Conservation (phyloP, 331 rosid genomes). For the Quercus lobata region DNA sequence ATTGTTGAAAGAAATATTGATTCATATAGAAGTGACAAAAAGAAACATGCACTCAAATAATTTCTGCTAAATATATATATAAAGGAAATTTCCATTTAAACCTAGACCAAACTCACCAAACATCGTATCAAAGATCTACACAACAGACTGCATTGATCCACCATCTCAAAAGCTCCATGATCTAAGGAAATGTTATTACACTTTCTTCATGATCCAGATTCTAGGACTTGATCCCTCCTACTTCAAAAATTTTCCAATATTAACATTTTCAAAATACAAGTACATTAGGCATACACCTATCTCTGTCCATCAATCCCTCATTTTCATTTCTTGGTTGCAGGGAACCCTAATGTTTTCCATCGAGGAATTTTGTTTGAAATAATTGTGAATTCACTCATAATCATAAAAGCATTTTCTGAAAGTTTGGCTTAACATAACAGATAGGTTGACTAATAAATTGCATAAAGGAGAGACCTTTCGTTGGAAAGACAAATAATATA, state of each 20-base stretch:
- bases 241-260: not conserved
- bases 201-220: not conserved
- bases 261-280: not conserved
- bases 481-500: not conserved
- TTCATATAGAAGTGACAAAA: not conserved
- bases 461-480: not conserved
- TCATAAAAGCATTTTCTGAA: not conserved
- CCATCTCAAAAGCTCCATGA: not conserved
- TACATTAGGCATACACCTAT: not conserved
- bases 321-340: not conserved
- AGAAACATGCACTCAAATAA: not conserved
- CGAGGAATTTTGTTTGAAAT: not conserved
- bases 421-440: not conserved
- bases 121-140: not conserved
- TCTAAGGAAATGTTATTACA: not conserved
- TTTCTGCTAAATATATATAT: not conserved
- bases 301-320: not conserved
- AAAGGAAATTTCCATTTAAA: not conserved
- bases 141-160: not conserved
- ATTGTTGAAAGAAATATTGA: slow-evolving; percentile 5
- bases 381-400: not conserved
- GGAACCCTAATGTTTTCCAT: not conserved
- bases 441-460: not conserved
- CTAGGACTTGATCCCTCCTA: not conserved
- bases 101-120: not conserved